phyloP scores from a whole-genome alignment of 768 basidiomycete genomes.

The Lactarius sanguifluus region DNA sequence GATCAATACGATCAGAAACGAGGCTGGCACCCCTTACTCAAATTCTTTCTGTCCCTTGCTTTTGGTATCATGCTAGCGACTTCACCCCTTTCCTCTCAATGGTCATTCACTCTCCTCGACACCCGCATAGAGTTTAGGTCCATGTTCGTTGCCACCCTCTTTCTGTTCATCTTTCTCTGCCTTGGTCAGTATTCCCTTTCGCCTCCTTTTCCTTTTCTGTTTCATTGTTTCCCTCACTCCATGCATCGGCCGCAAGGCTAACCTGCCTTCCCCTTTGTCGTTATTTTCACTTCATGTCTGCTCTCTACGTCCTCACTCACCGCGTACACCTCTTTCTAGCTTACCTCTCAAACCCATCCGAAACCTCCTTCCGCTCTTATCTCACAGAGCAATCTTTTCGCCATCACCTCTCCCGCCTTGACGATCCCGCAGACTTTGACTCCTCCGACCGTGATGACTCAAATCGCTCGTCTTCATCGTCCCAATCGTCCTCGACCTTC shows the following conservation, averaged over 20 bases:
- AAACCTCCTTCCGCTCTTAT: conserved; percentile 90
- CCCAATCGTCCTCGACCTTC: conserved; percentile 25
- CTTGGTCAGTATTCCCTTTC: conserved; percentile 54
- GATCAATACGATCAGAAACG: conserved; percentile 19
- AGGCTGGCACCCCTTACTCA: conserved; percentile 4
- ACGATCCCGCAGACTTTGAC: conserved; percentile 63
- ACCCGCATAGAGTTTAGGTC: conserved; percentile 67
- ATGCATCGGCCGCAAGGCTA: conserved; percentile 8
- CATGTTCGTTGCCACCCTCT: conserved; percentile 66
- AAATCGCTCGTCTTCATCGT: conserved; percentile 32
- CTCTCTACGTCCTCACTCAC: conserved; percentile 28
- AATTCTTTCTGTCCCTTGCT: conserved; percentile 20
- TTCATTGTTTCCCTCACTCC: conserved; percentile 18
- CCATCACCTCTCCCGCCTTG: conserved; percentile 84
- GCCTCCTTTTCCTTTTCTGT: conserved; percentile 20
- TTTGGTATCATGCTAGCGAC: conserved; percentile 24
- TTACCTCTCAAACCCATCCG: conserved; percentile 92
- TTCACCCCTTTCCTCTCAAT: conserved; percentile 41
- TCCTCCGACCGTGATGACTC: conserved; percentile 36
- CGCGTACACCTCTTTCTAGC: conserved; percentile 49
- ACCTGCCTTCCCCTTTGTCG: conserved; percentile 1
- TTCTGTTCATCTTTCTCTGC: conserved; percentile 65
- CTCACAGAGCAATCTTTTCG: conserved; percentile 98
- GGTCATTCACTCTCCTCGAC: conserved; percentile 47
- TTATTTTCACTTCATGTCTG: conserved; percentile 10